A percentile compares a stretch with the other conserved stretches of the same genome.
phyloP scores from a whole-genome alignment of 2,329 filamentous ascomycete species.

The Meredithiella fracta region DNA sequence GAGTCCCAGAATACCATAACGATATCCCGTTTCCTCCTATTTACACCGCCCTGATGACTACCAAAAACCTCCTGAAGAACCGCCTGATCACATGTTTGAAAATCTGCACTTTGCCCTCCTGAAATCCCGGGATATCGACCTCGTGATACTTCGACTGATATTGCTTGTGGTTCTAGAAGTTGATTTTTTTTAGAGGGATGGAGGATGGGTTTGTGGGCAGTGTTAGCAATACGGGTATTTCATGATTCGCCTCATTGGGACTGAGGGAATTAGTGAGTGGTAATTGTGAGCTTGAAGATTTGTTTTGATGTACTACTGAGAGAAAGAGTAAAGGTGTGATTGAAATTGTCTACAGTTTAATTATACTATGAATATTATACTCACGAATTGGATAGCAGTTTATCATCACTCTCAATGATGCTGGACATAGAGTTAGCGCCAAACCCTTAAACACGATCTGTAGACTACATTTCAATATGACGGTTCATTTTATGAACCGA shows the following conservation, averaged over 20 bases:
- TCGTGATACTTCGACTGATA: neutral
- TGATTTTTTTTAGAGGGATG: neutral
- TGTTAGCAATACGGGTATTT: neutral
- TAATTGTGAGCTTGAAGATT: neutral
- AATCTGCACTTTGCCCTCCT: neutral
- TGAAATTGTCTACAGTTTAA: too few relatives aligned
- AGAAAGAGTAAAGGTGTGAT: neutral
- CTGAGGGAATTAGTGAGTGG: neutral
- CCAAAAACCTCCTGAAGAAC: too few relatives aligned
- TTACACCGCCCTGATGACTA: neutral
- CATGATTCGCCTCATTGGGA: neutral
- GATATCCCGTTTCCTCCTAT: neutral
- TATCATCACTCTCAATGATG: too few relatives aligned
- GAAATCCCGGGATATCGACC: neutral
- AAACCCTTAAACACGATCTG: too few relatives aligned
- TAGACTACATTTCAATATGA: too few relatives aligned
- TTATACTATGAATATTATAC: too few relatives aligned
- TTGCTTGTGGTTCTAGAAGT: neutral
- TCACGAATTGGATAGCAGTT: too few relatives aligned
- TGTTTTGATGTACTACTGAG: neutral
- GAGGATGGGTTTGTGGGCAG: neutral
- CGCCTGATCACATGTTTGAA: neutral
- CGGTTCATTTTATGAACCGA: too few relatives aligned
- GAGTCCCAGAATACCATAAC: too few relatives aligned
- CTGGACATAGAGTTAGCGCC: too few relatives aligned